Conservation (phyloP, 2,329 filamentous ascomycete species). For the Neofusicoccum cordaticola region DNA sequence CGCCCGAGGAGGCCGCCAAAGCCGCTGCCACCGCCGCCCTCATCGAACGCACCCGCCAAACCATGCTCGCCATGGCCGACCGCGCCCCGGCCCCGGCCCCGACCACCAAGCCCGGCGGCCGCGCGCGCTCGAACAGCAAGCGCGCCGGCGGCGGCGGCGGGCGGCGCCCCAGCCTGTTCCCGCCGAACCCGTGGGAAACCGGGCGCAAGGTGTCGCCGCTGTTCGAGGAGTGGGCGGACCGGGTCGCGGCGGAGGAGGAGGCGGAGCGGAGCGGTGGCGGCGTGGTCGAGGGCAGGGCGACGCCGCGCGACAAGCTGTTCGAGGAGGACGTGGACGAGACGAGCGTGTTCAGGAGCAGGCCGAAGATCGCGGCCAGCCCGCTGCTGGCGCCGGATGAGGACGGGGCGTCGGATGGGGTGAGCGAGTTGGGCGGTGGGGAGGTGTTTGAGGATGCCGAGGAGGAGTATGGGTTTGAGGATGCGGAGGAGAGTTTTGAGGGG, state of each 20-base stretch:
- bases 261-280: background rate
- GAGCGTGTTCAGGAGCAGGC: conserved; percentile 80
- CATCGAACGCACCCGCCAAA: conserved; percentile 75
- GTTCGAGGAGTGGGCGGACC: conserved; percentile 21
- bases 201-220: conserved; percentile 38
- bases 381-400: conserved; percentile 34
- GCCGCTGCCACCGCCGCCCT: conserved; percentile 40
- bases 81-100: conserved; percentile 17
- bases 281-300: background rate
- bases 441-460: conserved; percentile 14
- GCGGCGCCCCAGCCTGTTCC: conserved; percentile 33
- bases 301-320: conserved; percentile 16
- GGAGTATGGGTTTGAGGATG: conserved; percentile 19
- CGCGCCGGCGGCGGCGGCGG: background rate
- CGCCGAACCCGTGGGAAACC: conserved; percentile 56
- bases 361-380: conserved; percentile 76
- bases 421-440: conserved; percentile 14
- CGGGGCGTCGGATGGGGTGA: conserved; percentile 2
- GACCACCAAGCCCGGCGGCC: conserved; percentile 16
- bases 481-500: conserved; percentile 21
- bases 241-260: background rate
- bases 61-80: conserved; percentile 65
- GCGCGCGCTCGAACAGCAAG: background rate
- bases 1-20: conserved; percentile 28
- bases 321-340: conserved; percentile 44